Percentiles rank a stretch among this genome's conserved stretches.
phyloP scores from a whole-genome alignment of 2,329 filamentous ascomycete genomes.

The Paraphaeosphaeria minitans region DNA sequence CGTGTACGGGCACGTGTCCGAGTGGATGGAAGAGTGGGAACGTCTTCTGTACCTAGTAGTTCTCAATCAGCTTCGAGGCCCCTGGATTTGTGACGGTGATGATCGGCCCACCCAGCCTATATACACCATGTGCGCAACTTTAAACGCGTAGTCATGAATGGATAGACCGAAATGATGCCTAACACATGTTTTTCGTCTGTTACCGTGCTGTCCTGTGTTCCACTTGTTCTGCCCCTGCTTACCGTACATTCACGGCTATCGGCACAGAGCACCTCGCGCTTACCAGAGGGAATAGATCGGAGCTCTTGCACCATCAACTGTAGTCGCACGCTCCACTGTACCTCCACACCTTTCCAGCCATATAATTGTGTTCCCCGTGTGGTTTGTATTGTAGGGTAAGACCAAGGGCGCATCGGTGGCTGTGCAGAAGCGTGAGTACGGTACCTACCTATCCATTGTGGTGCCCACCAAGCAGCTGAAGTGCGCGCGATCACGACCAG shows the following conservation, averaged over 20 bases:
- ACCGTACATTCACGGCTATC: neutral
- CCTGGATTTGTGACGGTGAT: too few species aligned
- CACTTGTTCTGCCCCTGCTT: neutral
- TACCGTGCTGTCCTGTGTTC: neutral
- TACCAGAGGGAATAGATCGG: neutral
- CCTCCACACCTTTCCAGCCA: neutral
- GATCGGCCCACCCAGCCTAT: too few species aligned
- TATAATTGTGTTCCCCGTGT: neutral
- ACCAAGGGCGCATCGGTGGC: neutral
- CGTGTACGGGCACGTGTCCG: constrained; percentile 33
- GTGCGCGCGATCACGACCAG: neutral
- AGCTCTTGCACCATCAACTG: neutral
- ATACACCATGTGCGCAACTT: too few species aligned
- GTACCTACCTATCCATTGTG: too few species aligned
- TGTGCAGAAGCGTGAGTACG: neutral
- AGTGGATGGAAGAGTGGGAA: constrained; percentile 30
- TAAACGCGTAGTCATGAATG: too few species aligned
- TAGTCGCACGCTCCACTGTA: neutral
- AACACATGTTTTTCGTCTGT: neutral
- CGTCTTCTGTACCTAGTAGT: neutral
- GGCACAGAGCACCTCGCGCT: neutral
- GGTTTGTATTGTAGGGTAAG: neutral
- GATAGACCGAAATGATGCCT: too few species aligned
- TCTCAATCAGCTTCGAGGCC: too few species aligned
- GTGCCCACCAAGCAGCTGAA: neutral